Base-by-base conservation (phyloP, 2,329 filamentous ascomycete genomes). In the Trichoderma oligosporum region DNA sequence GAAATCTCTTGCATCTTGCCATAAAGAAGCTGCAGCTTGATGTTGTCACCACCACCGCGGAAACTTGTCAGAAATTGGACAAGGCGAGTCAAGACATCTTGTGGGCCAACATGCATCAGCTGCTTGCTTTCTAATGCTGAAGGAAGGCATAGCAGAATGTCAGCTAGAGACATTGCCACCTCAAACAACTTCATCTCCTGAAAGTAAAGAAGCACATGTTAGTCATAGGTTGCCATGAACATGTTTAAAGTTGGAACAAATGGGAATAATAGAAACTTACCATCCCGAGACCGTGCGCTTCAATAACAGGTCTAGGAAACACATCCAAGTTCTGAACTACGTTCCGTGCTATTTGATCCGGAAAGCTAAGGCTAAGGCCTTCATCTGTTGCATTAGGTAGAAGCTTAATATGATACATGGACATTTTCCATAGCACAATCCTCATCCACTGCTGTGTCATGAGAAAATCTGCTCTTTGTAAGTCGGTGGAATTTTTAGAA, bases 131-230 rank as follows among this genome's bases (percentile, higher is more conserved):
- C 38, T n/a, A 42, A 53, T 12, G 27, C 39, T 6, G 38, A 33
- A 5, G 49, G 49, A 0, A 53, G 36, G 25, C 36, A 53, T 9
- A 53, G 49, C 9, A 53, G 14, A 24, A 53, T 53, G 16, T 53
- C 49, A 4, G 49, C 49, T 2, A 53, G 9, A 8, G 49, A 53
- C 49, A 53, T 53, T 42, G 49, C 49, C 27, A 53, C 49, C 14
- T 53, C 49, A 16, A 53, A 53, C 38, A 53, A 24, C 18, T 53
- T 53, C 49, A 53, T 53, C 42, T 53, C 49, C 48, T 52, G 29
- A 4, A 2, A n/a, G n/a, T n/a, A n/a, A n/a, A 33, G 12, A 22
- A 35, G 27, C 20, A 3, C 1, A 42, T 18, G 27, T 53, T 35
- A 53, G 27, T n/a, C 7, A 8, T n/a, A 29, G 1, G 5, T 31